phyloP scores from a whole-genome alignment of 129 eudicot species.

The Artemisia annua region DNA sequence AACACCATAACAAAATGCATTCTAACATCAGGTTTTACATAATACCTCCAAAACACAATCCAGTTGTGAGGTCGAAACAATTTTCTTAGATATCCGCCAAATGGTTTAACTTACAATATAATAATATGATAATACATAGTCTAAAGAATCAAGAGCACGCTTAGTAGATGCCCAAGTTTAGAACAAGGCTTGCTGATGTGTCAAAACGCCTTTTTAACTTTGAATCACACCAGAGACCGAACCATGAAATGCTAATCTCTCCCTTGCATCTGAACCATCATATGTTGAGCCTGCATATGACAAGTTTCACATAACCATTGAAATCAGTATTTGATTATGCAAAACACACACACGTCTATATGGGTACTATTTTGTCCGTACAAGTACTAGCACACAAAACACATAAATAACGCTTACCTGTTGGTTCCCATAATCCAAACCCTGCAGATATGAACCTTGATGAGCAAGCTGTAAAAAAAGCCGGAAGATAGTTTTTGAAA shows the following conservation, averaged over 20 bases:
- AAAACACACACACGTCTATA: neutral
- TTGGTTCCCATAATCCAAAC: constrained; percentile 52
- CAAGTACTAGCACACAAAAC: neutral
- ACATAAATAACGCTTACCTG: constrained; percentile 38
- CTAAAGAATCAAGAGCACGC: constrained; percentile 5
- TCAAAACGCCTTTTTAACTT: constrained; percentile 3
- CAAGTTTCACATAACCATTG: constrained; percentile 7
- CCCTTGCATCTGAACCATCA: constrained; percentile 66
- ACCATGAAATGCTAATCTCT: constrained; percentile 41
- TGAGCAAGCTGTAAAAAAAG: constrained; percentile 43
- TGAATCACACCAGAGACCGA: neutral
- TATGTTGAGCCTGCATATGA: constrained; percentile 54
- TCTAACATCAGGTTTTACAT: neutral
- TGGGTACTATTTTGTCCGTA: neutral
- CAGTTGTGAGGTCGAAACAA: neutral
- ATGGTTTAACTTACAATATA: constrained; percentile 15
- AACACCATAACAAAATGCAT: constrained; percentile 8
- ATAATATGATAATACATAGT: constrained; percentile 22
- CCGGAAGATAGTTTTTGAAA: neutral
- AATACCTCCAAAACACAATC: constrained; percentile 11
- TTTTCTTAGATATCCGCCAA: constrained; percentile 6
- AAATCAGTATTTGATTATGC: neutral
- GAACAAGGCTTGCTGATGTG: constrained; percentile 20
- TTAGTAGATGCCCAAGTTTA: constrained; percentile 23
- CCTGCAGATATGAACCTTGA: constrained; percentile 61